Percentiles rank a stretch among this genome's conserved stretches.
These are phyloP conservation scores for Bocquillonia castaneifolia DNA, from an alignment of 441 rosid genomes.

Conservation along the genomic window DNA sequence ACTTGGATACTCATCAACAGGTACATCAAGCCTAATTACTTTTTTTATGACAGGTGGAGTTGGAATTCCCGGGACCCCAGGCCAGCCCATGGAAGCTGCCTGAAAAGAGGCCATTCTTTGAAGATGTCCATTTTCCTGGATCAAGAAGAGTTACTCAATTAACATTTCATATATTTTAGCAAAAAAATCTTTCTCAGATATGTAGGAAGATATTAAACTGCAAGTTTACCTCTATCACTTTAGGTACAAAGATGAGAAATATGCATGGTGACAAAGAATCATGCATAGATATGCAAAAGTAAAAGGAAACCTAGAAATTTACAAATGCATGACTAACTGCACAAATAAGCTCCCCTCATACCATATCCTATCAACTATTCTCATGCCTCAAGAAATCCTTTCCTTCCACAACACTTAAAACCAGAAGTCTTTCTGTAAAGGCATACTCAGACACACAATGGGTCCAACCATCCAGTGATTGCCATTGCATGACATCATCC, in stretches of 20 bases:
- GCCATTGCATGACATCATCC: not conserved
- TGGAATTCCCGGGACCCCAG: slow-evolving; percentile 62
- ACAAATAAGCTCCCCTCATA: not conserved
- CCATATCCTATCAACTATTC: not conserved
- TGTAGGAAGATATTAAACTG: slow-evolving; percentile 1
- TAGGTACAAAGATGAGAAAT: not conserved
- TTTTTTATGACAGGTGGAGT: slow-evolving; percentile 57
- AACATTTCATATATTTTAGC: not conserved
- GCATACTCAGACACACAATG: not conserved
- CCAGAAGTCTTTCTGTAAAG: not conserved
- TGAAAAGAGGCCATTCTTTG: slow-evolving; percentile 66
- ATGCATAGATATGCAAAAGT: not conserved
- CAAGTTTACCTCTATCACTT: not conserved
- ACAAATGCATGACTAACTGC: not conserved
- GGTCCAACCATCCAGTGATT: not conserved
- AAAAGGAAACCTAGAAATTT: not conserved
- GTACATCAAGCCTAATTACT: slow-evolving; percentile 83
- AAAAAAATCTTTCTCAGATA: not conserved
- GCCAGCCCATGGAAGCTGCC: slow-evolving; percentile 66
- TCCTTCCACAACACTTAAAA: not conserved
- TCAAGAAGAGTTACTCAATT: slow-evolving; percentile 23
- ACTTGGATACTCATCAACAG: slow-evolving; percentile 82
- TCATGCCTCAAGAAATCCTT: not conserved
- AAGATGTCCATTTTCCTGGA: slow-evolving; percentile 69
- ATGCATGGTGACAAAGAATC: not conserved